These are phyloP conservation scores for Firmiana major DNA, from an alignment of 345 rosid genomes.

Conservation along the genomic window DNA sequence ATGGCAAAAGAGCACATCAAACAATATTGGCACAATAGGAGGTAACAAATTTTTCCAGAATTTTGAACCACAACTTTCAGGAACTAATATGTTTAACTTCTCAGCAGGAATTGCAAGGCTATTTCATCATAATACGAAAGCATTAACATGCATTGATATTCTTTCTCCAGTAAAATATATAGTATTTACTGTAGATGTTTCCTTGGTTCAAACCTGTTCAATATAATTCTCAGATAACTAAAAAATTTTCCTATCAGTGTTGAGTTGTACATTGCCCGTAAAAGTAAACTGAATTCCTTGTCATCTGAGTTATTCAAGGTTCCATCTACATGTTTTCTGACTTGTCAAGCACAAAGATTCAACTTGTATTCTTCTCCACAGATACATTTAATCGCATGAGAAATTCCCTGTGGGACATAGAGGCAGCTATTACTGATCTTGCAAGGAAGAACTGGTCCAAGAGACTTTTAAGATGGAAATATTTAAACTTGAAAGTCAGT, in stretches of 20 bases:
- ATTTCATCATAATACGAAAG: background rate
- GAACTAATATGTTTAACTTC: background rate
- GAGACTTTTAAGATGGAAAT: background rate
- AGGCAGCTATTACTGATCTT: slow-evolving; percentile 7
- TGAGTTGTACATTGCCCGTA: slow-evolving; percentile 14
- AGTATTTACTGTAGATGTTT: background rate
- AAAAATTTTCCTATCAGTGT: background rate
- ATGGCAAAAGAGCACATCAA: background rate
- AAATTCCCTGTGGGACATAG: slow-evolving; percentile 47
- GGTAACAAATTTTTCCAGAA: background rate
- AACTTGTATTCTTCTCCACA: slow-evolving; percentile 61
- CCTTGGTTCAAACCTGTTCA: background rate
- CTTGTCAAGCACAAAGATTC: slow-evolving; percentile 14
- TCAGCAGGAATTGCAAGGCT: background rate
- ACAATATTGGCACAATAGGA: background rate
- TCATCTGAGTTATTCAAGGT: background rate
- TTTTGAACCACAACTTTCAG: background rate
- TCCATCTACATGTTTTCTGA: background rate
- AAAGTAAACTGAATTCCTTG: background rate
- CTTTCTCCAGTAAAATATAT: background rate
- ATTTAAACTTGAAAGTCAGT: background rate
- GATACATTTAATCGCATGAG: slow-evolving; percentile 45
- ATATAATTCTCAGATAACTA: background rate
- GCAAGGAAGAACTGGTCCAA: background rate
- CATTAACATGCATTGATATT: background rate